Conservation (phyloP, 805 yeast genomes). For the Allodekkera sacchari region DNA sequence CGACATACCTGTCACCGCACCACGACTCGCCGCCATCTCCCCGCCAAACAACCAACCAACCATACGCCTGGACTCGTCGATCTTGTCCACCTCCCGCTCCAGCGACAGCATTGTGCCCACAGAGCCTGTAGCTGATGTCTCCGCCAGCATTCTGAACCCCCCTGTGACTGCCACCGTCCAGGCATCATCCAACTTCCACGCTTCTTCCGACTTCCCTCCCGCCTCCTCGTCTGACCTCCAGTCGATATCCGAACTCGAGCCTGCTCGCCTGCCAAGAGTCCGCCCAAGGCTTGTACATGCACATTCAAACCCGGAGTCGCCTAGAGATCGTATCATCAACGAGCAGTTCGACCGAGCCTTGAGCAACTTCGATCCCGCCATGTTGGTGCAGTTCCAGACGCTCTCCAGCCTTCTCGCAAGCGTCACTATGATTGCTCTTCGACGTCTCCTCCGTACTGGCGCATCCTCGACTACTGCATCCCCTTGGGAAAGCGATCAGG, state of each 20-base stretch:
- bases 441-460: slow-evolving; percentile 12
- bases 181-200: too few species aligned
- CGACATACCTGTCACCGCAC: not conserved
- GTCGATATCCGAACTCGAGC: not conserved
- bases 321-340: slow-evolving; percentile 5
- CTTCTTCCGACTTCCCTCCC: not conserved
- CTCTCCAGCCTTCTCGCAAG: slow-evolving; percentile 18
- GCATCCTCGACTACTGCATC: slow-evolving; percentile 2
- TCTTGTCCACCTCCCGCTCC: too few species aligned
- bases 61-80: too few species aligned
- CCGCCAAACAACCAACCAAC: not conserved
- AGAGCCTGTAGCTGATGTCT: not conserved
- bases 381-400: slow-evolving; percentile 19
- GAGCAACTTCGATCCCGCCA: slow-evolving; percentile 6
- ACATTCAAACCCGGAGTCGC: not conserved
- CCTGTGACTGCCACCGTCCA: too few species aligned
- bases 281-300: not conserved
- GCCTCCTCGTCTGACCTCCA: not conserved
- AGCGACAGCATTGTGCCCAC: not conserved
- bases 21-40: slow-evolving; percentile 1
- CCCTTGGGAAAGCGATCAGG: not conserved
- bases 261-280: not conserved
- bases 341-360: slow-evolving; percentile 5
- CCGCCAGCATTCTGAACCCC: too few species aligned
- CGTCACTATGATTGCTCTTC: slow-evolving; percentile 19